These are phyloP conservation scores for Arabis alpina DNA, from an alignment of 345 rosid genomes.

Conservation along the genomic window DNA sequence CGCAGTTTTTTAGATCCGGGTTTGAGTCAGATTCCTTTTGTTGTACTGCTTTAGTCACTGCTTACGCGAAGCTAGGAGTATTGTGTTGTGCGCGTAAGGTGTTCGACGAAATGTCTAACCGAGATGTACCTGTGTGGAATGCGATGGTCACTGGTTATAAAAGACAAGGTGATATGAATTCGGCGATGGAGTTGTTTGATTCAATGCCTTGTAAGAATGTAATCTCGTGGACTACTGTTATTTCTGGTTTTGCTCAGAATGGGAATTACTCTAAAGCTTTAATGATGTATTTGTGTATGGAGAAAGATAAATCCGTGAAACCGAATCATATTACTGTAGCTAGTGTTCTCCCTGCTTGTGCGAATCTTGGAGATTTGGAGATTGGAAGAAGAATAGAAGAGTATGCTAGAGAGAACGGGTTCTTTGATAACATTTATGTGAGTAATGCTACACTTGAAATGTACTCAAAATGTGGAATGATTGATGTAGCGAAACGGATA, in stretches of 20 bases:
- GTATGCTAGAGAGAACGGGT: conserved; percentile 66
- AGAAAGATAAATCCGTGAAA: conserved; percentile 50
- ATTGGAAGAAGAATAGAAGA: conserved; percentile 68
- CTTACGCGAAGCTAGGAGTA: conserved; percentile 62
- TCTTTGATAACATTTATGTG: conserved; percentile 61
- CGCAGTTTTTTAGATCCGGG: conserved; percentile 63
- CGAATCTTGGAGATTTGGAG: conserved; percentile 68
- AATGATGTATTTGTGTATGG: conserved; percentile 66
- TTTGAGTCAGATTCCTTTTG: conserved; percentile 58
- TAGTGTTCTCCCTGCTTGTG: conserved; percentile 79
- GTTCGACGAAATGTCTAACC: conserved; percentile 65
- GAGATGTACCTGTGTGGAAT: conserved; percentile 73
- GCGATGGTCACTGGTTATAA: conserved; percentile 68
- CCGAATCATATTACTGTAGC: conserved; percentile 76
- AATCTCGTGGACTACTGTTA: conserved; percentile 76
- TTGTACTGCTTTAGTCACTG: conserved; percentile 58
- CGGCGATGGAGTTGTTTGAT: conserved; percentile 58
- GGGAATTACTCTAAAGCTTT: conserved; percentile 60
- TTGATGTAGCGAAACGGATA: conserved; percentile 54
- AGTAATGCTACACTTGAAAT: conserved; percentile 68
- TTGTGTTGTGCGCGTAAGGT: conserved; percentile 49
- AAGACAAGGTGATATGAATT: conserved; percentile 59
- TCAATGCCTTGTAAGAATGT: conserved; percentile 68
- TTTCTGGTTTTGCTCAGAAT: conserved; percentile 75
- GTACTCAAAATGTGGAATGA: conserved; percentile 76